A percentile compares a stretch with the other conserved stretches of the same genome.
Conservation (phyloP, 768 basidiomycete genomes). For the Collybia mongolica region DNA sequence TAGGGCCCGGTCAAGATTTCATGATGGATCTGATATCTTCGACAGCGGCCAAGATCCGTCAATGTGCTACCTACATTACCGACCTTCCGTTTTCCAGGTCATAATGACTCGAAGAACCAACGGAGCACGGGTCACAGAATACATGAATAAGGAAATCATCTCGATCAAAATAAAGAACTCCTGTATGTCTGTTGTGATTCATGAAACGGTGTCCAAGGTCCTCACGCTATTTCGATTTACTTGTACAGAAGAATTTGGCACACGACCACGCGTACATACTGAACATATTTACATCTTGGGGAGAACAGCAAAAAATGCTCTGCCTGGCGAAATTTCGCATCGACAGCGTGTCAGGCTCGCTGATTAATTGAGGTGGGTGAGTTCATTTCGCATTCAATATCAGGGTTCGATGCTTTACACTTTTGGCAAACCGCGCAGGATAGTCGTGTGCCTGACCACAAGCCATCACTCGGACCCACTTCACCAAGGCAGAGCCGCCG, state of each 20-base stretch:
- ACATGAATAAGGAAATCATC: not conserved
- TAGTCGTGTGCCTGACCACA: too few species aligned
- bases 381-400: too few species aligned
- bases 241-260: constrained; percentile 6
- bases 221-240: constrained; percentile 1
- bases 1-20: too few species aligned
- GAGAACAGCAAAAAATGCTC: constrained; percentile 6
- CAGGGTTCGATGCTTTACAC: too few species aligned
- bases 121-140: constrained; percentile 1
- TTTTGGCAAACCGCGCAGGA: too few species aligned
- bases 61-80: too few species aligned
- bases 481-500: too few species aligned
- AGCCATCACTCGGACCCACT: too few species aligned
- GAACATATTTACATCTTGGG: not conserved
- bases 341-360: not conserved
- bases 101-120: not conserved
- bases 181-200: not conserved
- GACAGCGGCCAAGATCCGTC: too few species aligned
- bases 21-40: too few species aligned
- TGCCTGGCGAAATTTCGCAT: not conserved
- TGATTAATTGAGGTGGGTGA: too few species aligned
- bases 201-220: constrained; percentile 16
- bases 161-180: constrained; percentile 1
- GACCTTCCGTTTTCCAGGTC: too few species aligned
- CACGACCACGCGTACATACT: constrained; percentile 7